These are phyloP conservation scores for Fusarium sublunatum DNA, from an alignment of 2,329 filamentous ascomycete genomes.

Conservation along the genomic window DNA sequence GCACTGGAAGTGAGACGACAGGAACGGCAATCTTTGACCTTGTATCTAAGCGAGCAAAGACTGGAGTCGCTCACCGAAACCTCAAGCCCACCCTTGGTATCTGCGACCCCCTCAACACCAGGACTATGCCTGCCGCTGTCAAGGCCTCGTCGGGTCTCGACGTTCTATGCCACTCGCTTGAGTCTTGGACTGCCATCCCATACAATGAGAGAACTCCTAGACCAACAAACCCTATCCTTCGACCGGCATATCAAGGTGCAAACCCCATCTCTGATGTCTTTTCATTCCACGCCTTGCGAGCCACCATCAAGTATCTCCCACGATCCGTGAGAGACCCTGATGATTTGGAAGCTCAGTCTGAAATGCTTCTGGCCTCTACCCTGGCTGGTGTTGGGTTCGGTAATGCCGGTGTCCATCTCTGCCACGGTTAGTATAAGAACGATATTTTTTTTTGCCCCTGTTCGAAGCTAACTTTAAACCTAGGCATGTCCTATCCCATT, in stretches of 20 bases:
- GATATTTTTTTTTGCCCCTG: conserved; percentile 3
- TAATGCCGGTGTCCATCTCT: conserved; percentile 92
- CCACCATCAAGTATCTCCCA: conserved; percentile 92
- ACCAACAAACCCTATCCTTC: conserved; percentile 87
- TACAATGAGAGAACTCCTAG: conserved; percentile 87
- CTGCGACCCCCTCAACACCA: conserved; percentile 86
- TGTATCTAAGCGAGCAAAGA: conserved; percentile 89
- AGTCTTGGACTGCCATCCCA: conserved; percentile 98
- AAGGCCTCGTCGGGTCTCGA: conserved; percentile 93
- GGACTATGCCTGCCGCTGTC: conserved; percentile 94
- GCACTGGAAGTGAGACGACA: conserved; percentile 92
- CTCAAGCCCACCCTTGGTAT: conserved; percentile 96
- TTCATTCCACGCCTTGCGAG: conserved; percentile 83
- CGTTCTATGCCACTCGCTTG: conserved; percentile 93
- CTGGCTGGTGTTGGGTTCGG: conserved; percentile 96
- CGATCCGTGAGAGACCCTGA: conserved; percentile 88
- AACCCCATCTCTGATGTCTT: conserved; percentile 99
- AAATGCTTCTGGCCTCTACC: conserved; percentile 96
- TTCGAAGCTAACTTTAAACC: conserved; percentile 17
- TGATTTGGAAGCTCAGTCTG: conserved; percentile 89
- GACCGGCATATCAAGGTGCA: conserved; percentile 95
- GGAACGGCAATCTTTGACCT: conserved; percentile 98
- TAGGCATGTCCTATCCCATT: conserved; percentile 96
- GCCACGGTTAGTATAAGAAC: conserved; percentile 61
- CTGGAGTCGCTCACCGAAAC: conserved; percentile 93